Evolutionary conservation across 2,329 filamentous ascomycete genomes (phyloP).

Genomic region (Penicillium palitans): DNA sequence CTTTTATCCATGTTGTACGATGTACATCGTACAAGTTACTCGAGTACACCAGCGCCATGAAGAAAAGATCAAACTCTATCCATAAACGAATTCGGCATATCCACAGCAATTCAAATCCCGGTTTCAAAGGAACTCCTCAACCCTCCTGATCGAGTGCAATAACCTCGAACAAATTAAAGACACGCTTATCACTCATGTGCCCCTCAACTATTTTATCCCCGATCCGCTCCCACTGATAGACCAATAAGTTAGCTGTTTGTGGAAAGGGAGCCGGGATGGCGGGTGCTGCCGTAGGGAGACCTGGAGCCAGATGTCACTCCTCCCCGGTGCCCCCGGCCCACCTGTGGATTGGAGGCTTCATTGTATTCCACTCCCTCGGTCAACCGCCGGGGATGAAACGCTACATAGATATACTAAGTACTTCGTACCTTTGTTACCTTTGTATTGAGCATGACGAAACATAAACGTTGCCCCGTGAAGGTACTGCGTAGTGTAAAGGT

Average conservation of each 20-base stretch:
- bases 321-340: background rate
- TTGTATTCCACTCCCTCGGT: background rate
- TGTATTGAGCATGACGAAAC: background rate
- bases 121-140: background rate
- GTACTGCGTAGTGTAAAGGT: background rate
- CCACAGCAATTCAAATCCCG: constrained; percentile 5
- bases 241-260: constrained; percentile 7
- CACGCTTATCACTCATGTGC: background rate
- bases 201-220: background rate
- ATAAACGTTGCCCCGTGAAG: background rate
- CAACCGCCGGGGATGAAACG: background rate
- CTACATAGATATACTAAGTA: background rate
- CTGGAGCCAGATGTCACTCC: constrained; percentile 1
- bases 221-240: constrained; percentile 4
- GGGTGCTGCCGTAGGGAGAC: constrained; percentile 14
- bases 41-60: background rate
- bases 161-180: background rate
- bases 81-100: background rate
- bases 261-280: constrained; percentile 15
- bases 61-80: background rate
- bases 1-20: background rate
- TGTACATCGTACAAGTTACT: background rate
- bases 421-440: background rate
- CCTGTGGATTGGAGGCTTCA: background rate
- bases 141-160: constrained; percentile 6